Conservation (phyloP, 2,329 filamentous ascomycete genomes). For the Elsinoe perseae region DNA sequence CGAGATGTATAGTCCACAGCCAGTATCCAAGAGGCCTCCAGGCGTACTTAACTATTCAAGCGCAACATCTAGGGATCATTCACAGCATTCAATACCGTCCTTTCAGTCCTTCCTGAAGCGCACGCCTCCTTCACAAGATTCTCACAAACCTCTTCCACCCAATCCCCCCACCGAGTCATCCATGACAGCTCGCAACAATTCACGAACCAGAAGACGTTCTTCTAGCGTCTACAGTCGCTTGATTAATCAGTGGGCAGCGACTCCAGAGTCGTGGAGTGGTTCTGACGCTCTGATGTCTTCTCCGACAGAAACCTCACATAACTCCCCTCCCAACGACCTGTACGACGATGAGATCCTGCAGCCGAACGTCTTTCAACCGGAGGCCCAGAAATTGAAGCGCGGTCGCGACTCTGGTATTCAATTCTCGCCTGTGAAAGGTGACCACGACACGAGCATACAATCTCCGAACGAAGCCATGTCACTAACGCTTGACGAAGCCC, state of each 20-base stretch:
- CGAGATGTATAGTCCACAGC: conserved; percentile 15
- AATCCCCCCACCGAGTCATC: conserved; percentile 18
- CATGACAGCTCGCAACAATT: neutral
- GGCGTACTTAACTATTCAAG: conserved; percentile 11
- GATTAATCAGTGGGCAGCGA: conserved; percentile 24
- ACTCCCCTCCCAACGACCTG: conserved; percentile 14
- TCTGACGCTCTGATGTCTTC: neutral
- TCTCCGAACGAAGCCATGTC: neutral
- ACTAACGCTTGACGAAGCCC: conserved; percentile 24
- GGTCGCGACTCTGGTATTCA: neutral
- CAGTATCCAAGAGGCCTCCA: conserved; percentile 15
- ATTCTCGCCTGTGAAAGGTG: neutral
- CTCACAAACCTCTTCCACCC: conserved; percentile 28
- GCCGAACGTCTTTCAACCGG: conserved; percentile 20
- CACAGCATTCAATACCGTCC: conserved; percentile 26
- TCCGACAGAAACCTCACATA: conserved; percentile 3
- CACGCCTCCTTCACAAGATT: conserved; percentile 24
- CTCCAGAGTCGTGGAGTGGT: conserved; percentile 17
- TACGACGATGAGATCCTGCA: conserved; percentile 23
- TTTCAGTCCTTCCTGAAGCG: conserved; percentile 28
- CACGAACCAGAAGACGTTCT: conserved; percentile 20
- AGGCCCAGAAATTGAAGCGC: neutral
- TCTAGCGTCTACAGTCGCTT: conserved; percentile 32
- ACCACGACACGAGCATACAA: neutral
- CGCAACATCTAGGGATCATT: conserved; percentile 18